Evolutionary conservation across 2,329 filamentous ascomycete species (phyloP).

Genomic region (Coniochaeta hoffmannii): DNA sequence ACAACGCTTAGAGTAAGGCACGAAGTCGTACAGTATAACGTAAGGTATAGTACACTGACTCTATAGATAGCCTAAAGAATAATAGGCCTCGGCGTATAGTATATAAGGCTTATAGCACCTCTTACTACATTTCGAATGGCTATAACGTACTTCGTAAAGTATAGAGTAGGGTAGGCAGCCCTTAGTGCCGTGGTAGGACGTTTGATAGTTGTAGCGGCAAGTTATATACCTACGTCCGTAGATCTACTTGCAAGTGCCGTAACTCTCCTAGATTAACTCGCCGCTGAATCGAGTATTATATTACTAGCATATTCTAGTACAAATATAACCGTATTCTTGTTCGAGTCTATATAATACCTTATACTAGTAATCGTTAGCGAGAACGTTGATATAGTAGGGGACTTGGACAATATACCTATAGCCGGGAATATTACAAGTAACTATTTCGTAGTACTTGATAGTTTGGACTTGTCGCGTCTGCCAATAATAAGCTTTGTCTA

Average conservation of each 20-base stretch:
- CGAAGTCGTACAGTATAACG: conserved; percentile 57
- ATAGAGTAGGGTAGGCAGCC: conserved; percentile 12
- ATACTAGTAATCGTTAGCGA: too few species aligned
- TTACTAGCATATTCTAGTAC: too few species aligned
- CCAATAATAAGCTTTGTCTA: conserved; percentile 3
- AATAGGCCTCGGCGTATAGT: conserved; percentile 13
- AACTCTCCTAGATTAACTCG: conserved; percentile 28
- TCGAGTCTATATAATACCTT: too few species aligned
- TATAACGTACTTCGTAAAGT: conserved; percentile 8
- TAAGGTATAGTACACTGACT: conserved; percentile 45
- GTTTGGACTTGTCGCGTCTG: conserved; percentile 29
- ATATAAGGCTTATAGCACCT: conserved; percentile 10
- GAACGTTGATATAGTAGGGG: too few species aligned
- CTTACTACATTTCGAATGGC: conserved; percentile 9
- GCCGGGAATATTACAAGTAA: conserved; percentile 24
- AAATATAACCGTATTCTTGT: too few species aligned
- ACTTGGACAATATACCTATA: conserved; percentile 54
- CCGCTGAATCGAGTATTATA: too few species aligned
- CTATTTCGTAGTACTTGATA: too few species aligned
- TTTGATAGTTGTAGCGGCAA: conserved; percentile 48
- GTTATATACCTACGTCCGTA: conserved; percentile 45
- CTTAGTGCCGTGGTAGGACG: conserved; percentile 53
- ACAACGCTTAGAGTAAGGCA: conserved; percentile 59
- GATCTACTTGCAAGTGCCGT: conserved; percentile 37
- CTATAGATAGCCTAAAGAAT: conserved; percentile 12